Evolutionary conservation across 139 green algal species (phyloP), one percentile per base, ranked within the genome.

Genomic region (Chlorella sp.): DNA sequence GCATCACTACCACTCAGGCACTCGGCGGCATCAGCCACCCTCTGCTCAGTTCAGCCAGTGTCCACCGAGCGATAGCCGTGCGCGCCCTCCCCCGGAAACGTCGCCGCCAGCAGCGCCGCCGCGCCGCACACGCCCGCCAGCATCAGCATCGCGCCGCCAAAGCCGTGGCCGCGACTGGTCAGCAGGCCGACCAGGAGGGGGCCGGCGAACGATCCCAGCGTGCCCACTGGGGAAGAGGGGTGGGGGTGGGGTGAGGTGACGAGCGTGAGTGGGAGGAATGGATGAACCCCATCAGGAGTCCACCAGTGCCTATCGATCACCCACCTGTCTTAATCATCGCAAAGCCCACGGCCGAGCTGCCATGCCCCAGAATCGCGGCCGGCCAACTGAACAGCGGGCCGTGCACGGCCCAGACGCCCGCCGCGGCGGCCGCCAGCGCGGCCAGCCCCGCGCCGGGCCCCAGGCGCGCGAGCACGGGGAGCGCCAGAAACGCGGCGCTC

Each of bases 361-460:
- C 35, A 7, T 35, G 58, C 7, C 65, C 41, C 43, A 84, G 63
- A 29, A 84, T 60, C 1, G 50, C 61, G 7, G 79, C 69, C 1
- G 79, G 79, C 79, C 79, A 84, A 29, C 43, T 62, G 56, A 81
- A 67, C 33, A 84, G 50, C 0, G 79, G 79, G 25, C 79, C 79
- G 23, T 84, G 79, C 9, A 58, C 33, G 25, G 73, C 73, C 79
- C 79, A 84, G 8, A 81, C 66, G 33, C 79, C 79, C 0, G 23
- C 33, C 35, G 67, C 68, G 2, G 50, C 73, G 5, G 55, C 12
- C 7, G 72, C 67, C 12, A 84, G 68, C 25, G n/a, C 35, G n/a
- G 23, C 41, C 5, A 83, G 36, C 1, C 69, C 77, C 1, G 12
- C n/a, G 31, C 5, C 62, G 0, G 69, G 36, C 12, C 67, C 70